Evolutionary conservation across 140 eudicot genomes (phyloP).

Genomic region (Eryngium alpinum): DNA sequence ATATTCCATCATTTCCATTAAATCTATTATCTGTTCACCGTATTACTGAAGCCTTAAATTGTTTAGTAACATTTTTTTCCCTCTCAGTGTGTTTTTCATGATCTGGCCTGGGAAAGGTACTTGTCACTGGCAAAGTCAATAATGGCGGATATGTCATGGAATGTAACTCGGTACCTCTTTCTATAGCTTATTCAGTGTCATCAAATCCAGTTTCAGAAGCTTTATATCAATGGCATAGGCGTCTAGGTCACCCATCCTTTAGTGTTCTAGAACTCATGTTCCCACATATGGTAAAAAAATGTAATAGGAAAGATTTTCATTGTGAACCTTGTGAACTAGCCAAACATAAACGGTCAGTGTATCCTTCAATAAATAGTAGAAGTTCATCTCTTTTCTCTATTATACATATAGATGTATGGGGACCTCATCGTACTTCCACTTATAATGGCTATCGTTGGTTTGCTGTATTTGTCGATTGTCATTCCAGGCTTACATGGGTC

Average conservation of each 20-base stretch:
- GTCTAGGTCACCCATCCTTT: background rate
- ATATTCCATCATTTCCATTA: background rate
- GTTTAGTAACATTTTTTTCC: constrained; percentile 1
- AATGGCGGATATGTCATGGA: background rate
- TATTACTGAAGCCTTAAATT: background rate
- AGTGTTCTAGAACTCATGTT: background rate
- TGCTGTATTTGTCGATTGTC: background rate
- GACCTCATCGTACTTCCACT: background rate
- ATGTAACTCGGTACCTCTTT: no score
- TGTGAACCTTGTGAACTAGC: background rate
- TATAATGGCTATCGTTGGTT: background rate
- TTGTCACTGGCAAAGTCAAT: background rate
- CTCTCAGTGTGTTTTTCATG: background rate
- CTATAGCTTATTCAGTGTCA: no score
- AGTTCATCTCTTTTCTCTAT: background rate
- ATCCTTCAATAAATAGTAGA: background rate
- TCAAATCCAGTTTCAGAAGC: background rate
- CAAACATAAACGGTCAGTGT: background rate
- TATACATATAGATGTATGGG: background rate
- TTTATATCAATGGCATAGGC: background rate
- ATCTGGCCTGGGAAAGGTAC: background rate
- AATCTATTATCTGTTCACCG: background rate
- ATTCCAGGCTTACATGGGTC: background rate
- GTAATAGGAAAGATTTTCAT: background rate
- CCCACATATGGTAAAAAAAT: background rate